Percentiles rank a stretch among this genome's conserved stretches.
phyloP scores from a whole-genome alignment of 1,139 yeast genomes.

The Candida gigantensis region DNA sequence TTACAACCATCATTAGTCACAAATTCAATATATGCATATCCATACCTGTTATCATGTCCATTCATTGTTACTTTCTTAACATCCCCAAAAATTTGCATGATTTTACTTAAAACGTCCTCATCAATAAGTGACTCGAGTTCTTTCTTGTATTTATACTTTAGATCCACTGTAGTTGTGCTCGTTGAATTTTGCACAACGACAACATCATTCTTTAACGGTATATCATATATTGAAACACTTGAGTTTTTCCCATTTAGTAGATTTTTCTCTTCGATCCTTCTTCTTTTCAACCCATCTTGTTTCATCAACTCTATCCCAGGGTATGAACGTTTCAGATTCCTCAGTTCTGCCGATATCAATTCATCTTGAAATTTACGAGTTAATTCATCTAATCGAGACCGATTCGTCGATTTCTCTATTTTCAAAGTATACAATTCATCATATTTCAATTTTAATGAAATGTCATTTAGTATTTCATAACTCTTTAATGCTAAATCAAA shows the following conservation, averaged over 20 bases:
- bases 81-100: constrained; percentile 52
- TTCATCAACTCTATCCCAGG: constrained; percentile 28
- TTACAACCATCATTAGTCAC: constrained; percentile 24
- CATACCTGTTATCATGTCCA: constrained; percentile 30
- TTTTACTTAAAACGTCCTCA: constrained; percentile 30
- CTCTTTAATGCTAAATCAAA: constrained; percentile 42
- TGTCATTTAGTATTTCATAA: constrained; percentile 41
- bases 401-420: constrained; percentile 15
- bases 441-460: constrained; percentile 32
- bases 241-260: constrained; percentile 6
- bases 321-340: neutral
- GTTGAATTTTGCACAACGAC: no score
- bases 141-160: constrained; percentile 41
- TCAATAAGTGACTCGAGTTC: constrained; percentile 34
- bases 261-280: constrained; percentile 24
- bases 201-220: constrained; percentile 7
- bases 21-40: constrained; percentile 39
- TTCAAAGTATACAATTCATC: constrained; percentile 29
- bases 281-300: constrained; percentile 32
- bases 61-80: constrained; percentile 21
- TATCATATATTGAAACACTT: constrained; percentile 6
- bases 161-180: constrained; percentile 28
- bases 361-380: constrained; percentile 36
- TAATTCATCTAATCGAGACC: constrained; percentile 24
- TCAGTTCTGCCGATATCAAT: constrained; percentile 29